phyloP scores from a whole-genome alignment of 805 yeast species.

The Zygosaccharomyces bailii region DNA sequence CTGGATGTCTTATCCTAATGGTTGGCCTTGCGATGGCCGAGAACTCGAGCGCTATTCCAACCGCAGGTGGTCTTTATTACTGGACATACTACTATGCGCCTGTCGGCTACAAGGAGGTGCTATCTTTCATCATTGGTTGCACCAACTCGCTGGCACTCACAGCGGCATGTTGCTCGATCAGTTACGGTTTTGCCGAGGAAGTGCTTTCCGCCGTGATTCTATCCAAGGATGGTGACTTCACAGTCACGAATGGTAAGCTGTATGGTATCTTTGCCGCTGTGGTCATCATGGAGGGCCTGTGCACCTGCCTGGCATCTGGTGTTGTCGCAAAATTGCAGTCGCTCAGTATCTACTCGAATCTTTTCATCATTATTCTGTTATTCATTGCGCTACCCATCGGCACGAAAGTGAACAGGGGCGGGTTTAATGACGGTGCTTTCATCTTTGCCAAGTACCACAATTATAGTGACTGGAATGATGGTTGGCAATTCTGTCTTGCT shows the following conservation, averaged over 20 bases:
- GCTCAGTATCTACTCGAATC: conserved; percentile 52
- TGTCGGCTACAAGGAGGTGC: conserved; percentile 44
- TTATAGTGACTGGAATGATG: conserved; percentile 53
- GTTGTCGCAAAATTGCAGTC: conserved; percentile 58
- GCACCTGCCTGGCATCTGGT: conserved; percentile 56
- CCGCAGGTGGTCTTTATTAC: conserved; percentile 71
- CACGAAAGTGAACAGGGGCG: conserved; percentile 36
- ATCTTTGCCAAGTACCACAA: conserved; percentile 55
- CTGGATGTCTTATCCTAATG: conserved; percentile 48
- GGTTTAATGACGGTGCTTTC: conserved; percentile 47
- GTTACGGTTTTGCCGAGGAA: conserved; percentile 64
- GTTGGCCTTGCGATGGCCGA: conserved; percentile 66
- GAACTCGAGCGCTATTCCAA: conserved; percentile 65
- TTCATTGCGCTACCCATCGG: conserved; percentile 67
- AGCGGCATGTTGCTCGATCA: conserved; percentile 64
- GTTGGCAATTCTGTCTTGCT: conserved; percentile 51
- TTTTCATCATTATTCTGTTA: conserved; percentile 49
- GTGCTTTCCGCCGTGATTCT: conserved; percentile 56
- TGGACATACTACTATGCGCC: conserved; percentile 71
- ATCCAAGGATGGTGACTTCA: conserved; percentile 52
- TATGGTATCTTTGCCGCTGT: conserved; percentile 69
- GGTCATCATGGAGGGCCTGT: conserved; percentile 47
- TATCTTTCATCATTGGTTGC: conserved; percentile 63
- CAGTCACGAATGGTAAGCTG: conserved; percentile 48
- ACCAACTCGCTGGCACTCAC: conserved; percentile 64